Percentiles rank a stretch among this genome's conserved stretches.
Evolutionary conservation across 148 eudicot genomes (phyloP).

Genomic region (Spergularia bocconei): DNA sequence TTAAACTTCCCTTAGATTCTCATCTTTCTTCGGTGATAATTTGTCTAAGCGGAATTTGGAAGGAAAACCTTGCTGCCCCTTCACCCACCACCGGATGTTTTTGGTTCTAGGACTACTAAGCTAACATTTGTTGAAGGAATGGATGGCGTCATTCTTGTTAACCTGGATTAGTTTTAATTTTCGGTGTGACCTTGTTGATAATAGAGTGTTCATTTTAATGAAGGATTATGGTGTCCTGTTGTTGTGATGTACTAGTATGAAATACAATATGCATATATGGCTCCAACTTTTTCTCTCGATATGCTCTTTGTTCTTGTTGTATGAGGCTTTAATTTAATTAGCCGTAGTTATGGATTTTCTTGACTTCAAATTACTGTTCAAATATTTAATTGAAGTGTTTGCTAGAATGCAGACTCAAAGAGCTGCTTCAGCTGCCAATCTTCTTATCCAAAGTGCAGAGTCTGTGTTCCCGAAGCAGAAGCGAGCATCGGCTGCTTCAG

Average conservation of each 20-base stretch:
- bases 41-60: no score
- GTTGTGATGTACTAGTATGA: neutral
- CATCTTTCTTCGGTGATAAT: no score
- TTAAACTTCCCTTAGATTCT: no score
- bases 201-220: neutral
- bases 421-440: constrained; percentile 70
- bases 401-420: constrained; percentile 72
- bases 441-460: constrained; percentile 66
- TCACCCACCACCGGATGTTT: neutral
- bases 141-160: neutral
- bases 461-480: constrained; percentile 82
- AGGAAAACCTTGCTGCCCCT: no score
- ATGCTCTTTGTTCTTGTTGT: neutral
- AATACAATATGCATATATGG: neutral
- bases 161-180: neutral
- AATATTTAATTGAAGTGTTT: constrained; percentile 21
- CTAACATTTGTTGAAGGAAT: neutral
- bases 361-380: neutral
- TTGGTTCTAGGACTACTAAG: neutral
- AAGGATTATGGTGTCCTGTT: neutral
- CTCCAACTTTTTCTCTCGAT: neutral
- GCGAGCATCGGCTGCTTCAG: constrained; percentile 52
- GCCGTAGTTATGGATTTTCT: neutral
- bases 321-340: neutral
- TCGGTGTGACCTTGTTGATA: neutral